These are phyloP conservation scores for Drechslera avenae DNA, from an alignment of 2,329 filamentous ascomycete species.

Conservation along the genomic window DNA sequence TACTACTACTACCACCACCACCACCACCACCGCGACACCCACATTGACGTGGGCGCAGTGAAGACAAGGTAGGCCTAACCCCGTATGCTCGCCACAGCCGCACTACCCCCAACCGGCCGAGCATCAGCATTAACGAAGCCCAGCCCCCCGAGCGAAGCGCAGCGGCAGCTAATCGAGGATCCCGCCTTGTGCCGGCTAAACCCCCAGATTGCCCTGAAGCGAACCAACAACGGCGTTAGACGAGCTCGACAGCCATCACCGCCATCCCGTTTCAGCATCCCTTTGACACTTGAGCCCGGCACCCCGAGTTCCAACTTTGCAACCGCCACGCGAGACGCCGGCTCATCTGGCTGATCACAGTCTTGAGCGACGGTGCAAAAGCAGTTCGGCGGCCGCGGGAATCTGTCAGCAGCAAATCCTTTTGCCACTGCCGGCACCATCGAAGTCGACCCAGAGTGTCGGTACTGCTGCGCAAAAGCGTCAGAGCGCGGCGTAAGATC, in stretches of 20 bases:
- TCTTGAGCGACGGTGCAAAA: slow-evolving; percentile 15
- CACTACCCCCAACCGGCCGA: slow-evolving; percentile 21
- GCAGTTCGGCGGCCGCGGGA: slow-evolving; percentile 14
- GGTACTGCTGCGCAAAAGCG: slow-evolving; percentile 28
- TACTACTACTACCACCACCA: no score
- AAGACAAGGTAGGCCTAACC: slow-evolving; percentile 39
- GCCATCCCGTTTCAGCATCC: slow-evolving; percentile 24
- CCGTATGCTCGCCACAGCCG: slow-evolving; percentile 24
- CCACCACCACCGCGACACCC: slow-evolving; percentile 8
- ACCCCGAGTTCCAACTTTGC: slow-evolving; percentile 17
- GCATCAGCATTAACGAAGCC: slow-evolving; percentile 35
- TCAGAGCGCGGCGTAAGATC: slow-evolving; percentile 35
- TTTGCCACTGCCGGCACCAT: slow-evolving; percentile 37
- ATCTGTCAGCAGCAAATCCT: slow-evolving; percentile 29
- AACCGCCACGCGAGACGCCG: slow-evolving; percentile 16
- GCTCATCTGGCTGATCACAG: slow-evolving; percentile 16
- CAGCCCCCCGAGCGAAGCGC: slow-evolving; percentile 34
- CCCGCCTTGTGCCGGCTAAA: slow-evolving; percentile 46
- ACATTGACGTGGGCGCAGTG: slow-evolving; percentile 22
- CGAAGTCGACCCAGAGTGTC: slow-evolving; percentile 31
- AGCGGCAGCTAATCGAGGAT: slow-evolving; percentile 48
- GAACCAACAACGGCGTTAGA: slow-evolving; percentile 45
- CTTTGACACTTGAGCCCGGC: slow-evolving; percentile 22
- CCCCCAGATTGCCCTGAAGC: slow-evolving; percentile 45
- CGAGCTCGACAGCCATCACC: slow-evolving; percentile 23